Conservation (phyloP, 1,284 basidiomycete species). For the Microbotryum intermedium region DNA sequence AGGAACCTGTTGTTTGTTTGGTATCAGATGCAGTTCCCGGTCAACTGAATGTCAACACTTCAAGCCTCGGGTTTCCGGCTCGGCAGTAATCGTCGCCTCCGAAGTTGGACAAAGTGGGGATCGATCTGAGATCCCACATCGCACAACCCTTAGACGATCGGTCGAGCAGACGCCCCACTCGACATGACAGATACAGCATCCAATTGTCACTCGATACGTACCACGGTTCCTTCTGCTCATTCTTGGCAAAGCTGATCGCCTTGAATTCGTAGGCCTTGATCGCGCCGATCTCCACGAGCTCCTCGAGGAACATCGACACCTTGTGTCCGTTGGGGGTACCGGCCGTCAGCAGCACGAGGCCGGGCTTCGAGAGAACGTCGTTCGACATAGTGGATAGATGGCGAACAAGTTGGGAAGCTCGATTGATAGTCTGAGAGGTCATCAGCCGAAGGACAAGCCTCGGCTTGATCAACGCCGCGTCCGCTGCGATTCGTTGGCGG, state of each 20-base stretch:
- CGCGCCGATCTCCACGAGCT: conserved; percentile 2
- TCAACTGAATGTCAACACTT: not conserved
- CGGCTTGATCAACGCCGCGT: no score
- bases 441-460: no score
- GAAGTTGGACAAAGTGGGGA: no score
- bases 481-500: no score
- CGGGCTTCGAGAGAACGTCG: conserved; percentile 6
- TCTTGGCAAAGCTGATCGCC: conserved; percentile 5
- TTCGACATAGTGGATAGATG: conserved; percentile 1
- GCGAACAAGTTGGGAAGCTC: no score
- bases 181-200: not conserved
- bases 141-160: no score
- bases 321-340: conserved; percentile 19
- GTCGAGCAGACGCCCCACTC: no score
- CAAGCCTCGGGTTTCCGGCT: not conserved
- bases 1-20: conserved; percentile 9
- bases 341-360: conserved; percentile 15
- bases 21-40: not conserved
- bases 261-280: conserved; percentile 10
- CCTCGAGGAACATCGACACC: conserved; percentile 5
- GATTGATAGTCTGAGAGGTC: no score
- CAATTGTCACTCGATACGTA: not conserved
- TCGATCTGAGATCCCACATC: no score
- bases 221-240: conserved; percentile 19
- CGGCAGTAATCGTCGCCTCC: no score